phyloP scores from a whole-genome alignment of 2,329 filamentous ascomycete species.

The Phialemonium atrogriseum region DNA sequence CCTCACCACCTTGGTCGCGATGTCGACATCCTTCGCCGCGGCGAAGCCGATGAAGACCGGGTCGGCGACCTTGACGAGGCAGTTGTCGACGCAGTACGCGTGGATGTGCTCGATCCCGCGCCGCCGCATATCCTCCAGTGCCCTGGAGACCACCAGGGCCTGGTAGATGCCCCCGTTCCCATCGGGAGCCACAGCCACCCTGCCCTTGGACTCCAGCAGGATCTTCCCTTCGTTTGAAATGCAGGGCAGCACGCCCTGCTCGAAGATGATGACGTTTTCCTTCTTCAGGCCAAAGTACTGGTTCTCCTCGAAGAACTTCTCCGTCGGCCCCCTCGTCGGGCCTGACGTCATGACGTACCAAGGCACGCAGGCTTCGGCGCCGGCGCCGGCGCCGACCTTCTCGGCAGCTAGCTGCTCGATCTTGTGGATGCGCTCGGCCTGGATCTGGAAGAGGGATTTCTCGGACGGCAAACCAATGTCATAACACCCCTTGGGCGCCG shows the following conservation, averaged over 20 bases:
- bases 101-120: constrained; percentile 90
- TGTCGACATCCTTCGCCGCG: constrained; percentile 80
- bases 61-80: constrained; percentile 96
- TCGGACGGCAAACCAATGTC: constrained; percentile 88
- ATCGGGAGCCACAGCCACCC: constrained; percentile 90
- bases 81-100: constrained; percentile 97
- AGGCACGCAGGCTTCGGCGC: constrained; percentile 62
- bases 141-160: constrained; percentile 71
- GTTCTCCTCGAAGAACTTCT: constrained; percentile 85
- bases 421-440: constrained; percentile 87
- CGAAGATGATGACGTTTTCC: constrained; percentile 85
- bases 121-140: constrained; percentile 79
- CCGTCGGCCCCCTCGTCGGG: constrained; percentile 84
- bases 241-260: constrained; percentile 93
- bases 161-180: constrained; percentile 97
- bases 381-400: constrained; percentile 44
- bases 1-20: constrained; percentile 97
- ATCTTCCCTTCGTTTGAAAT: constrained; percentile 98
- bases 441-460: constrained; percentile 96
- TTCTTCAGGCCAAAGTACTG: constrained; percentile 82
- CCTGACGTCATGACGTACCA: constrained; percentile 99
- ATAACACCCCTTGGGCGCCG: constrained; percentile 94
- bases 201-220: constrained; percentile 80
- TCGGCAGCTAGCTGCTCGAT: constrained; percentile 73
- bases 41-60: constrained; percentile 93